phyloP scores from a whole-genome alignment of 108 stramenopile species.

The Stephanodiscus triporus region DNA sequence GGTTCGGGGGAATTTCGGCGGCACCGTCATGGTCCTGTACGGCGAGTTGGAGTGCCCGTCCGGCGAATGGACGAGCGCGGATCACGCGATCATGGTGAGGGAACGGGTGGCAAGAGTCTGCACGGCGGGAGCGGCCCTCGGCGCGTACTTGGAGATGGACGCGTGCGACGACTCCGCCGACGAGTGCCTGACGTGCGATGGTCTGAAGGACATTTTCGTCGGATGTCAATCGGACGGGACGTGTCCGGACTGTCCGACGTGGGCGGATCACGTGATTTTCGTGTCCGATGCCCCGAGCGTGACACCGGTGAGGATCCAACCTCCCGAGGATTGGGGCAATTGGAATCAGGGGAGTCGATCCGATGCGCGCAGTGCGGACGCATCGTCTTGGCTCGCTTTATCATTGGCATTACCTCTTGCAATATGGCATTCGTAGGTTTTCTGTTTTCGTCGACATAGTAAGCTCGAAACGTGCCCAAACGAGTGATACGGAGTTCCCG shows the following conservation, averaged over 20 bases:
- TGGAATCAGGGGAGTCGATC: background rate
- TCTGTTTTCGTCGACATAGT: background rate
- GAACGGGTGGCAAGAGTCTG: constrained; percentile 35
- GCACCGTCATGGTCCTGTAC: constrained; percentile 39
- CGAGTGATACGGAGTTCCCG: background rate
- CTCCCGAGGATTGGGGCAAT: constrained; percentile 32
- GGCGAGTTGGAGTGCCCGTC: constrained; percentile 47
- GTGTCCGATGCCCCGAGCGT: constrained; percentile 37
- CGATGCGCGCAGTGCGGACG: background rate
- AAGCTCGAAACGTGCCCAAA: background rate
- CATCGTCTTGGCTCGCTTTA: background rate
- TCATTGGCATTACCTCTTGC: background rate
- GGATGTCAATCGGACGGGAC: constrained; percentile 35
- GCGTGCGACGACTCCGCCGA: constrained; percentile 35
- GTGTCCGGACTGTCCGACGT: constrained; percentile 35
- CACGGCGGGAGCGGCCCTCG: constrained; percentile 38
- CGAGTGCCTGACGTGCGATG: constrained; percentile 42
- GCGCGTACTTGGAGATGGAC: constrained; percentile 41
- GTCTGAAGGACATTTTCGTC: constrained; percentile 43
- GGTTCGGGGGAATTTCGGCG: constrained; percentile 48
- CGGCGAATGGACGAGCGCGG: constrained; percentile 30
- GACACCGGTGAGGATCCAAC: constrained; percentile 34
- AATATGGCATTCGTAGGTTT: background rate
- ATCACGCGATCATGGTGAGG: constrained; percentile 36
- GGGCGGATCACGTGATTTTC: constrained; percentile 24